Conservation (phyloP, 495 filamentous ascomycete genomes). For the Schizothecium vesticola region DNA sequence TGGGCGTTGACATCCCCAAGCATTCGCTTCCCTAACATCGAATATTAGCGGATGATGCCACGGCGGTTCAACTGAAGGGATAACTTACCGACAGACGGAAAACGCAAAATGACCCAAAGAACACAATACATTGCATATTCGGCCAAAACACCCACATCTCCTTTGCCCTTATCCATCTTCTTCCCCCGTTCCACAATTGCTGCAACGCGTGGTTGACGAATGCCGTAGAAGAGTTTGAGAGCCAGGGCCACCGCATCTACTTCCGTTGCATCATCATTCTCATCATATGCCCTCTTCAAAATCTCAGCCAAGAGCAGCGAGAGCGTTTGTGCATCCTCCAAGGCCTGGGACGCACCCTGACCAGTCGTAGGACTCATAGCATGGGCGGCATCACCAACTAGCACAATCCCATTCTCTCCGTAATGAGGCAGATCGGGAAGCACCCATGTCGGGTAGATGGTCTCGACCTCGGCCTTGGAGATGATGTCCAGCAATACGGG, state of each 20-base stretch:
- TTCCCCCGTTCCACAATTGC: slow-evolving; percentile 4
- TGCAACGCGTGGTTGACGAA: slow-evolving; percentile 5
- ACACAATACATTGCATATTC: slow-evolving; percentile 10
- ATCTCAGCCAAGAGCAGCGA: slow-evolving; percentile 20
- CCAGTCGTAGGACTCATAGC: slow-evolving; percentile 40
- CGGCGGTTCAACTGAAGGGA: too few species aligned
- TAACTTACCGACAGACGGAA: slow-evolving; percentile 5
- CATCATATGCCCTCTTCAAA: slow-evolving; percentile 4
- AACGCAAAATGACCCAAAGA: slow-evolving; percentile 5
- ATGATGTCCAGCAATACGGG: slow-evolving; percentile 46
- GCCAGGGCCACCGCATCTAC: neutral
- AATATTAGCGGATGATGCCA: too few species aligned
- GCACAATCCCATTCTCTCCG: slow-evolving; percentile 23
- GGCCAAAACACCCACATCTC: slow-evolving; percentile 2
- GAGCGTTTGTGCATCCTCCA: slow-evolving; percentile 31
- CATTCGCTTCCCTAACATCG: neutral
- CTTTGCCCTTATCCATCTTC: slow-evolving; percentile 10
- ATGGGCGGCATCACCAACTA: slow-evolving; percentile 43
- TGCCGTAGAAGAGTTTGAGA: slow-evolving; percentile 6
- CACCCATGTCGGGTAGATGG: slow-evolving; percentile 51
- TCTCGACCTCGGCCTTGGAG: slow-evolving; percentile 33
- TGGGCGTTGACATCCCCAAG: slow-evolving; percentile 9
- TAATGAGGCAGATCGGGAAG: slow-evolving; percentile 34
- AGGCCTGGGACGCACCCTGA: slow-evolving; percentile 32
- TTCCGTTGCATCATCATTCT: neutral